Percentiles rank a stretch among this genome's conserved stretches.
Conservation (phyloP, 106 monocot species). For the Dioscorea dumetorum region DNA sequence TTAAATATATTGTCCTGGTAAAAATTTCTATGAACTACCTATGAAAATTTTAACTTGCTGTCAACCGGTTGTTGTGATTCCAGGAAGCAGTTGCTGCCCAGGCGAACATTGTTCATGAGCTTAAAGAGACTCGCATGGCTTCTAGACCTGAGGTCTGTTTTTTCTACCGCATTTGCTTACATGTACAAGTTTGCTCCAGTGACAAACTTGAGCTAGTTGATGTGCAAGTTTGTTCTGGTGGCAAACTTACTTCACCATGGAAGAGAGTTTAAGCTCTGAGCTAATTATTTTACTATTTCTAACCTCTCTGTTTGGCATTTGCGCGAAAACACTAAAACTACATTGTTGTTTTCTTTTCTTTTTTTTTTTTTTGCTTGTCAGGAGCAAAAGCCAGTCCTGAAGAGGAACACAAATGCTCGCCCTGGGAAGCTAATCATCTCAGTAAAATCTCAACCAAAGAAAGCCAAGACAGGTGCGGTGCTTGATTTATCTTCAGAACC, state of each 20-base stretch:
- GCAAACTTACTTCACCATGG: neutral
- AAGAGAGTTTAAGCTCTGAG: neutral
- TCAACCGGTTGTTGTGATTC: slow-evolving; percentile 2
- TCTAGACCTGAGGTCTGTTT: slow-evolving; percentile 38
- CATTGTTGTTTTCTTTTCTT: neutral
- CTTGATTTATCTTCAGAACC: slow-evolving; percentile 6
- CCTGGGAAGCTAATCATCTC: slow-evolving; percentile 50
- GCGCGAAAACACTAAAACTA: neutral
- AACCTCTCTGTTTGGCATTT: neutral
- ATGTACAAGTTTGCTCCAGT: neutral
- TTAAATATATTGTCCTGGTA: too few species aligned
- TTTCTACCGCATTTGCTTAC: neutral
- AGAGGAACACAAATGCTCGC: slow-evolving; percentile 30
- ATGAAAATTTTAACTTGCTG: neutral
- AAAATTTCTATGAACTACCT: neutral
- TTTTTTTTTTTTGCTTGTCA: slow-evolving; percentile 2
- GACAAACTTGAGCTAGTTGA: neutral
- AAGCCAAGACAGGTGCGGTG: slow-evolving; percentile 32
- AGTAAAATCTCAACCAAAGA: slow-evolving; percentile 69
- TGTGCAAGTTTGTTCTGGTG: neutral
- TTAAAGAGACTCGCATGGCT: slow-evolving; percentile 40
- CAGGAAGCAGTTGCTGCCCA: slow-evolving; percentile 74
- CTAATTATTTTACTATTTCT: neutral
- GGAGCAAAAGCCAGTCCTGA: slow-evolving; percentile 28
- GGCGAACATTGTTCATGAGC: slow-evolving; percentile 43